Evolutionary conservation across 352 stramenopile species (phyloP).

Genomic region (Pythium aquatile): DNA sequence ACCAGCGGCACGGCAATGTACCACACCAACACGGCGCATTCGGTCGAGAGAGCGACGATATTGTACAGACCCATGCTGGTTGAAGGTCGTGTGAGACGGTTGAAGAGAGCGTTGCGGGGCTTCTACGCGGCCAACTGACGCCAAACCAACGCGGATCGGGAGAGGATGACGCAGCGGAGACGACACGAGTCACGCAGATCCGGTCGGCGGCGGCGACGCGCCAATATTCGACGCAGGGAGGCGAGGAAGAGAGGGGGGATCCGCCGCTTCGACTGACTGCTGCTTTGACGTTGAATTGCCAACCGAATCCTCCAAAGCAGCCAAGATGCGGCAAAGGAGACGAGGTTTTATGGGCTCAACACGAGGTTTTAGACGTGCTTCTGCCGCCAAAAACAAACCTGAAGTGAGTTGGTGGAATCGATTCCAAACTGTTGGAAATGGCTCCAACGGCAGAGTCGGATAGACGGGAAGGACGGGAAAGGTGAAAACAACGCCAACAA

Average conservation of each 20-base stretch:
- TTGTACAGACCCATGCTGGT: conserved; percentile 71
- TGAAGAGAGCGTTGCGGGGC: background rate
- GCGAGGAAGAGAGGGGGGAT: conserved; percentile 11
- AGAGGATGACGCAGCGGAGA: background rate
- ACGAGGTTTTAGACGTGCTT: conserved; percentile 15
- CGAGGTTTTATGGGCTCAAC: conserved; percentile 8
- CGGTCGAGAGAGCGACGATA: conserved; percentile 49
- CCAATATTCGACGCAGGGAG: background rate
- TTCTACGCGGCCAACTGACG: background rate
- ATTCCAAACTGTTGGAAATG: conserved; percentile 1
- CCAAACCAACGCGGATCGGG: conserved; percentile 8
- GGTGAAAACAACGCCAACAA: background rate
- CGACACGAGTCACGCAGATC: background rate
- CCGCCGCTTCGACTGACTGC: conserved; percentile 7
- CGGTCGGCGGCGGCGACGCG: background rate
- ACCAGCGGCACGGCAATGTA: conserved; percentile 48
- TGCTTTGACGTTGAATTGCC: conserved; percentile 15
- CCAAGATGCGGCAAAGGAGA: background rate
- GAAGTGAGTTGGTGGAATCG: conserved; percentile 4
- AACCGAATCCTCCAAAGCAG: conserved; percentile 10
- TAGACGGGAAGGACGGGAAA: background rate
- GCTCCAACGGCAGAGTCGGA: background rate
- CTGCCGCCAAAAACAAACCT: background rate
- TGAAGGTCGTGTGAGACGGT: background rate
- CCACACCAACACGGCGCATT: conserved; percentile 56